A percentile compares a stretch with the other conserved stretches of the same genome.
These are phyloP conservation scores for Omphalotus guepiniiformis DNA, from an alignment of 768 basidiomycete species.

Conservation along the genomic window DNA sequence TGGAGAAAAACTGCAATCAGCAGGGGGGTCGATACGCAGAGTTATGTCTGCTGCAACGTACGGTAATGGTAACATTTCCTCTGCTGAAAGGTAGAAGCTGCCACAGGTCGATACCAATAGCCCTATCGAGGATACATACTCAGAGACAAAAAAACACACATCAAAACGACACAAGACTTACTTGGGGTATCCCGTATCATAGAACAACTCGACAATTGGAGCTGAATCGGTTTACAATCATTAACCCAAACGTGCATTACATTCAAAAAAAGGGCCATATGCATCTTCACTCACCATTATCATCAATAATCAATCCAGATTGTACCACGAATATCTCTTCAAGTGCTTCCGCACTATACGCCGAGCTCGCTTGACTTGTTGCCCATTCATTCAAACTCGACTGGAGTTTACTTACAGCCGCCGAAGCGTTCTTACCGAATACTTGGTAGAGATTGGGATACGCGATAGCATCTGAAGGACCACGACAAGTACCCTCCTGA, in stretches of 20 bases:
- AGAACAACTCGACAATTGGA: constrained; percentile 46
- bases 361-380: constrained; percentile 35
- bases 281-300: constrained; percentile 30
- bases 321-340: constrained; percentile 42
- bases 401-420: constrained; percentile 32
- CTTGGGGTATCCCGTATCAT: constrained; percentile 42
- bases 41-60: constrained; percentile 19
- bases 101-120: constrained; percentile 48
- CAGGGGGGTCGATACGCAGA: background rate
- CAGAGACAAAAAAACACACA: background rate
- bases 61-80: constrained; percentile 45
- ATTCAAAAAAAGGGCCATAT: no score
- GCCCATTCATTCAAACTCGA: constrained; percentile 39
- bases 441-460: constrained; percentile 48
- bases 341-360: constrained; percentile 35
- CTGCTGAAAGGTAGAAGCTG: constrained; percentile 52
- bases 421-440: constrained; percentile 30
- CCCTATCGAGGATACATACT: constrained; percentile 19
- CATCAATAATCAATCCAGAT: constrained; percentile 42
- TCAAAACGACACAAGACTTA: constrained; percentile 18
- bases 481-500: no score
- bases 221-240: constrained; percentile 21
- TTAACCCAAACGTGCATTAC: background rate
- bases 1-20: constrained; percentile 13
- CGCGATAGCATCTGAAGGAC: constrained; percentile 46